A percentile compares a stretch with the other conserved stretches of the same genome.
Conservation (phyloP, 129 eudicot genomes). For the Cynara cardunculus region DNA sequence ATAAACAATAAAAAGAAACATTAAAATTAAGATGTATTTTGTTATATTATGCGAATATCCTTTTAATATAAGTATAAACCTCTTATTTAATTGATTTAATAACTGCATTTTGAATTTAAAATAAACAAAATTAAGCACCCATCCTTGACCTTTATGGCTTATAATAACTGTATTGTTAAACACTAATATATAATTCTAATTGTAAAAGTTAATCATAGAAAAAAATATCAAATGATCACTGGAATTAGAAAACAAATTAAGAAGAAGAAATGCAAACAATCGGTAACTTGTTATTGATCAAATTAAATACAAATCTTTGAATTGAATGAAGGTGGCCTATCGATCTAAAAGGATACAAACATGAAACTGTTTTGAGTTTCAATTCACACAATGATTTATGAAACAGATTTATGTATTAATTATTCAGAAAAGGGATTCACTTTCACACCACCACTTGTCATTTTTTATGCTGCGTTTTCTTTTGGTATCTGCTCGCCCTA, state of each 20-base stretch:
- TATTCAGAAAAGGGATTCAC: slow-evolving; percentile 4
- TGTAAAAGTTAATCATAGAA: not conserved
- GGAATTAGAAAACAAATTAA: not conserved
- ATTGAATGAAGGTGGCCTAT: no score
- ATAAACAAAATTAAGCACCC: no score
- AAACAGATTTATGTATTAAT: slow-evolving; percentile 11
- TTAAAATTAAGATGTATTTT: no score
- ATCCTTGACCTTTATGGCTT: no score
- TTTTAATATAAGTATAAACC: no score
- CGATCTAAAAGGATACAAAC: no score
- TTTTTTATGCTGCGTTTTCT: not conserved
- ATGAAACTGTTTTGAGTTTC: slow-evolving; percentile 18
- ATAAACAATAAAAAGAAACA: no score
- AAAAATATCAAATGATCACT: not conserved
- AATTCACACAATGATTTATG: slow-evolving; percentile 1
- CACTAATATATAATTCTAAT: no score
- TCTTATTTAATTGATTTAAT: no score
- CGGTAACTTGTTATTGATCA: slow-evolving; percentile 27
- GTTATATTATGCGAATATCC: no score
- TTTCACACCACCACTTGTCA: not conserved
- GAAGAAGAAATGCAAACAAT: slow-evolving; percentile 14
- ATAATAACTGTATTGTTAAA: no score
- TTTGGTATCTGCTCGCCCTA: slow-evolving; percentile 3
- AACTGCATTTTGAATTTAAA: no score
- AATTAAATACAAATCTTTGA: slow-evolving; percentile 28